Percentiles rank a stretch among this genome's conserved stretches.
Conservation (phyloP, 345 rosid species). For the Cardamine occulta region DNA sequence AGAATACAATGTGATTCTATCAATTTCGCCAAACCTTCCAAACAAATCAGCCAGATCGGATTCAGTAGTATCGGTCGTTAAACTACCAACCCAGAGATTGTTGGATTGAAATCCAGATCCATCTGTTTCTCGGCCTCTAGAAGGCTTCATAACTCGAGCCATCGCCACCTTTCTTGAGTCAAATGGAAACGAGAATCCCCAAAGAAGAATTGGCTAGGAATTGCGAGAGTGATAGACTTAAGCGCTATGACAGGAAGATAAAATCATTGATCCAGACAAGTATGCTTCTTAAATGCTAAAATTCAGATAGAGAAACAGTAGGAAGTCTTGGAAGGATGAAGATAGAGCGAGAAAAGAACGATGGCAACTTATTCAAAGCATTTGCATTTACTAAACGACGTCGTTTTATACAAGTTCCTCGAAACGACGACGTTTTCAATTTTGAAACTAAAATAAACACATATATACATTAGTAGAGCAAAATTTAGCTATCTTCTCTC, state of each 20-base stretch:
- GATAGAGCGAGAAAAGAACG: not conserved
- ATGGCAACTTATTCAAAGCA: not conserved
- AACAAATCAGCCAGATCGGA: conserved; percentile 69
- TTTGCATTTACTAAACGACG: not conserved
- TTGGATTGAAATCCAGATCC: conserved; percentile 57
- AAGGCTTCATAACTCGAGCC: conserved; percentile 50
- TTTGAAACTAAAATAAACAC: too few species aligned
- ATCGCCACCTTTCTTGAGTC: conserved; percentile 27
- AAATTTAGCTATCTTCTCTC: too few species aligned
- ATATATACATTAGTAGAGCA: too few species aligned
- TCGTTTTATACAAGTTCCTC: too few species aligned
- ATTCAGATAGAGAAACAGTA: not conserved
- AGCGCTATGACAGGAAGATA: not conserved
- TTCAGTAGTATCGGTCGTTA: conserved; percentile 62
- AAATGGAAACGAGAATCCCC: not conserved
- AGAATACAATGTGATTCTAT: conserved; percentile 66
- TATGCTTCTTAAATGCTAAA: too few species aligned
- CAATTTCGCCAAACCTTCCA: conserved; percentile 67
- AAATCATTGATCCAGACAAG: too few species aligned
- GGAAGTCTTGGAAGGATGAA: not conserved
- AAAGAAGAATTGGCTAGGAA: not conserved
- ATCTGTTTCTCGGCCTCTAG: conserved; percentile 45
- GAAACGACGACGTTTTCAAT: too few species aligned
- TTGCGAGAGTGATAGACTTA: not conserved
- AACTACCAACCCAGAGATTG: conserved; percentile 87